phyloP scores from a whole-genome alignment of 2,329 filamentous ascomycete genomes.

The Hypoxylon sp. region DNA sequence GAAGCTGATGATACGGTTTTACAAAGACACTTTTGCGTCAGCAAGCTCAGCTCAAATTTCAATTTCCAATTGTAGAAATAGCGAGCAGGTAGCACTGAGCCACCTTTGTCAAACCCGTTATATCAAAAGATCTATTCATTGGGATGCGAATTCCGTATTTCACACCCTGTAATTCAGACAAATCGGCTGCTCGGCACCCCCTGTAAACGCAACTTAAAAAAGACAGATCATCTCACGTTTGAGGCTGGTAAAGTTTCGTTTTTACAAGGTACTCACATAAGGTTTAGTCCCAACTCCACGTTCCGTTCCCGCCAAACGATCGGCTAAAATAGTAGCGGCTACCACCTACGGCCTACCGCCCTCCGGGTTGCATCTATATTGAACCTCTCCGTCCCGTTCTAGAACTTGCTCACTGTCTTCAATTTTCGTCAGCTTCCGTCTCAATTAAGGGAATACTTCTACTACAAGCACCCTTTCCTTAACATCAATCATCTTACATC shows the following conservation, averaged over 20 bases:
- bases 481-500: background rate
- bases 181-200: slow-evolving; percentile 35
- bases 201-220: slow-evolving; percentile 29
- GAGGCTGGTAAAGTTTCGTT: slow-evolving; percentile 21
- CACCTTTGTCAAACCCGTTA: background rate
- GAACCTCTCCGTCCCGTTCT: slow-evolving; percentile 16
- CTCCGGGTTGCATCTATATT: slow-evolving; percentile 22
- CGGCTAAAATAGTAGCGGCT: slow-evolving; percentile 40
- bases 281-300: slow-evolving; percentile 28
- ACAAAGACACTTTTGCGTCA: background rate
- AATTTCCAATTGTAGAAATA: slow-evolving; percentile 2
- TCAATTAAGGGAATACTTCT: slow-evolving; percentile 2
- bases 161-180: slow-evolving; percentile 26
- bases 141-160: slow-evolving; percentile 16
- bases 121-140: slow-evolving; percentile 9
- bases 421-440: slow-evolving; percentile 5
- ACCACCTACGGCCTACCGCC: slow-evolving; percentile 26
- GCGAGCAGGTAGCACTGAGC: background rate
- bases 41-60: background rate
- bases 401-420: slow-evolving; percentile 13
- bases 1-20: background rate
- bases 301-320: slow-evolving; percentile 38
- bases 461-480: background rate
- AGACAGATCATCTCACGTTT: slow-evolving; percentile 25
- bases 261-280: slow-evolving; percentile 1